phyloP scores from a whole-genome alignment of 228 moss, liverwort and hornwort genomes.

The Sphagnum magellanicum region DNA sequence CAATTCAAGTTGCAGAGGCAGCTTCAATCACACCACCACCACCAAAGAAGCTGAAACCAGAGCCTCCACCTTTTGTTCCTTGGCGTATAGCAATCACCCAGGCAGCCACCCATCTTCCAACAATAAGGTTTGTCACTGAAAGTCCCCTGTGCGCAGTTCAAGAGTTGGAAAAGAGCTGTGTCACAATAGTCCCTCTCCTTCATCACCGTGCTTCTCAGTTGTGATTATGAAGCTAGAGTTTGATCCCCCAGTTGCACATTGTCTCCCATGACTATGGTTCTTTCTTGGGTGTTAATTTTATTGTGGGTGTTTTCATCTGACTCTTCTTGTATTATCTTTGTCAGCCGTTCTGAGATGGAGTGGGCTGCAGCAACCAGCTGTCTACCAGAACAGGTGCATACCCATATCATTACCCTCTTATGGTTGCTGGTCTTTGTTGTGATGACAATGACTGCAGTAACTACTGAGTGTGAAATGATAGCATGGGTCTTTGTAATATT shows the following conservation, averaged over 20 bases:
- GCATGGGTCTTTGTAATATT: background rate
- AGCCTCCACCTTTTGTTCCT: conserved; percentile 68
- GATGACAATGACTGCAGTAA: background rate
- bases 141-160: background rate
- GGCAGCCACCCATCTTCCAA: conserved; percentile 66
- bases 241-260: background rate
- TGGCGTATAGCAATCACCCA: conserved; percentile 92
- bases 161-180: background rate
- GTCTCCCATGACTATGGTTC: too few relatives aligned
- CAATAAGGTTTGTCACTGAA: conserved; percentile 49
- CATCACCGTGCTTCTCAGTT: background rate
- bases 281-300: too few relatives aligned
- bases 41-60: conserved; percentile 72
- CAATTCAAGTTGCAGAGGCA: conserved; percentile 29
- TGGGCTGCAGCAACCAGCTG: conserved; percentile 94
- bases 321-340: too few relatives aligned
- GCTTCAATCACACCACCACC: conserved; percentile 28
- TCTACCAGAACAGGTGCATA: conserved; percentile 73
- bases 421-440: background rate
- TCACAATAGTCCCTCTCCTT: background rate
- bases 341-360: conserved; percentile 82
- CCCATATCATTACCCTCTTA: background rate
- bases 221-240: background rate
- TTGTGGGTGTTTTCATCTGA: too few relatives aligned
- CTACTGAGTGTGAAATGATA: background rate